Evolutionary conservation across 1,284 basidiomycete genomes (phyloP).

Genomic region (Mycena citricolor): DNA sequence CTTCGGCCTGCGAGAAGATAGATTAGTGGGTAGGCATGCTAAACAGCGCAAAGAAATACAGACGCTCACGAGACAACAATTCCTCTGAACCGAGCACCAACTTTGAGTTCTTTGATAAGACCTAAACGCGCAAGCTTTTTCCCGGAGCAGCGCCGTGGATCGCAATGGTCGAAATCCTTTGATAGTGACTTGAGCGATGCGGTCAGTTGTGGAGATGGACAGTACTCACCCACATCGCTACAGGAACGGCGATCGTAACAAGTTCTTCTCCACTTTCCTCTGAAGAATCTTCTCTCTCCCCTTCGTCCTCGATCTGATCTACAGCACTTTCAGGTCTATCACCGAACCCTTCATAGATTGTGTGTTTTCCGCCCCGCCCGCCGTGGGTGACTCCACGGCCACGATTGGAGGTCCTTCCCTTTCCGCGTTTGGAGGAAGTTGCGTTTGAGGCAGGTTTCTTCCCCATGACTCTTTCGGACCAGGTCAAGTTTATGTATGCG

Average conservation of each 20-base stretch:
- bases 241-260: constrained; percentile 58
- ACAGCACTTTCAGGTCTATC: constrained; percentile 52
- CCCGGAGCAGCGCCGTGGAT: constrained; percentile 91
- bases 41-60: constrained; percentile 8
- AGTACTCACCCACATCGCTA: constrained; percentile 84
- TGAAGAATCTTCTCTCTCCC: constrained; percentile 30
- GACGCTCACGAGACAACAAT: constrained; percentile 86
- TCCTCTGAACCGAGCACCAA: constrained; percentile 88
- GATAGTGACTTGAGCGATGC: constrained; percentile 1
- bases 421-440: constrained; percentile 26
- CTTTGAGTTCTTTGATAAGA: constrained; percentile 79
- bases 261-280: constrained; percentile 25
- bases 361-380: too few species aligned
- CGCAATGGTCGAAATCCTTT: constrained; percentile 96
- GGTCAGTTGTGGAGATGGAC: background rate
- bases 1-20: constrained; percentile 68
- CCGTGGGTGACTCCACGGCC: too few species aligned
- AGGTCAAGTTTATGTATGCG: too few species aligned
- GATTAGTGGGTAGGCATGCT: background rate
- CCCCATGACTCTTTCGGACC: constrained; percentile 36
- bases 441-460: constrained; percentile 38
- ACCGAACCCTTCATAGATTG: constrained; percentile 28
- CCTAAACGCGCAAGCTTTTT: constrained; percentile 90
- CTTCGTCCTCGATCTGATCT: constrained; percentile 38
- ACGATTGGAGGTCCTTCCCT: constrained; percentile 29